Conservation (phyloP, 352 stramenopile species). For the Blastocystis sp. region DNA sequence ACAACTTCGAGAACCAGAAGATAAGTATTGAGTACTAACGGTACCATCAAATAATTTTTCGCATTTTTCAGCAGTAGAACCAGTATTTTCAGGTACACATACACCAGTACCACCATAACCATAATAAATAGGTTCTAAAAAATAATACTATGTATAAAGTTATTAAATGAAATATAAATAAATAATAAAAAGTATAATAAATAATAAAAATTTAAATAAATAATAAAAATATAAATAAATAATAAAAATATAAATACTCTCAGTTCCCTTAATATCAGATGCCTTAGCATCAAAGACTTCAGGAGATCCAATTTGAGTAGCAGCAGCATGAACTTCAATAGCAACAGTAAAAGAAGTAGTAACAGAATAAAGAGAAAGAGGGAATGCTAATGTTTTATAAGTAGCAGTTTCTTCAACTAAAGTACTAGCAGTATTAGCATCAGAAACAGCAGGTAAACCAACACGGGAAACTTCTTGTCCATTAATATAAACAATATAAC, state of each 20-base stretch:
- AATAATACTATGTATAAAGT: too few species aligned
- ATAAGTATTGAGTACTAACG: slow-evolving; percentile 1
- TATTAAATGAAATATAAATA: too few species aligned
- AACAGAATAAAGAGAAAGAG: too few species aligned
- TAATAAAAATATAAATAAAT: too few species aligned
- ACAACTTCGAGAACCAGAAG: too few species aligned
- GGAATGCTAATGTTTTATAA: too few species aligned
- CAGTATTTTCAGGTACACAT: not conserved
- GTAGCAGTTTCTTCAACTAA: not conserved
- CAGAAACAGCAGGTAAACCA: not conserved
- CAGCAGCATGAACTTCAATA: slow-evolving; percentile 2
- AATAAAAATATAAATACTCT: too few species aligned
- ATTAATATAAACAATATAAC: slow-evolving; percentile 20
- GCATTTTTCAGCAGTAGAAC: not conserved
- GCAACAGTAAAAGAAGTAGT: not conserved
- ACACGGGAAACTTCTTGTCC: not conserved
- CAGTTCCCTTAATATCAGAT: too few species aligned
- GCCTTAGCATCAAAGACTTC: slow-evolving; percentile 9
- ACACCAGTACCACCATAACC: too few species aligned
- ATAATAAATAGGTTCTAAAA: too few species aligned
- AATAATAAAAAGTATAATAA: too few species aligned
- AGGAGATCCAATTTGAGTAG: not conserved
- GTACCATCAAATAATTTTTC: slow-evolving; percentile 8
- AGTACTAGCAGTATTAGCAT: not conserved
- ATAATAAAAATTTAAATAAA: too few species aligned